A percentile compares a stretch with the other conserved stretches of the same genome.
Evolutionary conservation across 179 eudicot species (phyloP).

Genomic region (Nepenthes alata): DNA sequence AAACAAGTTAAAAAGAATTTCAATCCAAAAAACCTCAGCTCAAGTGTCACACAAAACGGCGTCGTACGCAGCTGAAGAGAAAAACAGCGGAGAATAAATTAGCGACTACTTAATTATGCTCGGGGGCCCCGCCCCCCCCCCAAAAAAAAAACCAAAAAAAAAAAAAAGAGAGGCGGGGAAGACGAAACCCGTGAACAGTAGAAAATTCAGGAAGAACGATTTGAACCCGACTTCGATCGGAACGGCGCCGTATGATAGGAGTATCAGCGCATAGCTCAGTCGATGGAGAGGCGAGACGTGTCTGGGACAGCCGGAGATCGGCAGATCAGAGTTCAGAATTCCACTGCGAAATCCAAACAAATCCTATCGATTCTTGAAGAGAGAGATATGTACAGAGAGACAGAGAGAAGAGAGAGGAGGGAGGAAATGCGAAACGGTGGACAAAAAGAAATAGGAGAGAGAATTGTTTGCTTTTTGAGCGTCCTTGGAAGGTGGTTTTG

Average conservation of each 20-base stretch:
- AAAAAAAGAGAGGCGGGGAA: too few species aligned
- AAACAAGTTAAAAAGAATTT: not conserved
- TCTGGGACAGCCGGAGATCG: not conserved
- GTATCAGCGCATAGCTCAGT: not conserved
- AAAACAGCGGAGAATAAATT: too few species aligned
- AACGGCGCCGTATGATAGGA: conserved; percentile 17
- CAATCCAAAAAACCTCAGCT: not conserved
- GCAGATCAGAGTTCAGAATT: conserved; percentile 2
- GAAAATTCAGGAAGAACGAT: conserved; percentile 8
- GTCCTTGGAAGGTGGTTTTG: conserved; percentile 28
- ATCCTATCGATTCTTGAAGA: conserved; percentile 16
- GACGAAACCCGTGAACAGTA: conserved; percentile 6
- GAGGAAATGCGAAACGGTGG: too few species aligned
- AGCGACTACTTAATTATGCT: too few species aligned
- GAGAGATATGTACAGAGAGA: conserved; percentile 9
- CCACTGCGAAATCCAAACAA: conserved; percentile 3
- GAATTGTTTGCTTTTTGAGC: too few species aligned
- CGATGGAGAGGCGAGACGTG: conserved; percentile 2
- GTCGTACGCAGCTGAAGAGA: not conserved
- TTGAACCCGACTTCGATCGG: conserved; percentile 8
- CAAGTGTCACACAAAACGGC: not conserved
- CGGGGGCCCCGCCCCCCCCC: too few species aligned
- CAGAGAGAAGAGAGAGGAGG: conserved; percentile 2
- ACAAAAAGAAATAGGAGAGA: not conserved
- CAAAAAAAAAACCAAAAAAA: not conserved